These are phyloP conservation scores for Danielia oregonensis DNA, from an alignment of 805 yeast species.

Conservation along the genomic window DNA sequence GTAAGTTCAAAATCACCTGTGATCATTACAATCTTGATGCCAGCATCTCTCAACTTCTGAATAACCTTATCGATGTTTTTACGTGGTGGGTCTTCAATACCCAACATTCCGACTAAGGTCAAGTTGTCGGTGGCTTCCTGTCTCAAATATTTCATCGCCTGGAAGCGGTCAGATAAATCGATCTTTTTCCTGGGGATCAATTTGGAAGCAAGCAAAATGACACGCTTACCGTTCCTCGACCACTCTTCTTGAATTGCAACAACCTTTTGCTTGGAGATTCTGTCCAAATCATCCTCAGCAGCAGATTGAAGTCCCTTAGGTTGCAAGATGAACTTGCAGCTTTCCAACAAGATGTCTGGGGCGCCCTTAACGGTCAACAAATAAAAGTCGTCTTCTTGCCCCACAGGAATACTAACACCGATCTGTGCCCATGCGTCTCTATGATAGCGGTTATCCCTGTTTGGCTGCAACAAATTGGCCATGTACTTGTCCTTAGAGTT, in stretches of 20 bases:
- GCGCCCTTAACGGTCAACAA: conserved; percentile 42
- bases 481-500: conserved; percentile 46
- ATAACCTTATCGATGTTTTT: conserved; percentile 32
- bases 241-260: conserved; percentile 27
- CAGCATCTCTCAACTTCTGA: conserved; percentile 31
- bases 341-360: conserved; percentile 39
- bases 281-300: conserved; percentile 13
- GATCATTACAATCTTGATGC: conserved; percentile 40
- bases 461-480: conserved; percentile 32
- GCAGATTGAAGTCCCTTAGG: conserved; percentile 1
- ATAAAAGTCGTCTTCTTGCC: conserved; percentile 9
- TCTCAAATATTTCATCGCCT: conserved; percentile 11
- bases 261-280: conserved; percentile 14
- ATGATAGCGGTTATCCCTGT: conserved; percentile 6
- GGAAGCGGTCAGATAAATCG: conserved; percentile 10
- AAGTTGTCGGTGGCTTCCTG: conserved; percentile 15
- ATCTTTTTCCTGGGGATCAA: conserved; percentile 13
- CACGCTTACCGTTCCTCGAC: conserved; percentile 38
- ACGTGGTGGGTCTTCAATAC: conserved; percentile 44
- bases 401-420: conserved; percentile 12
- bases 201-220: conserved; percentile 25
- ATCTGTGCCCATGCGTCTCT: conserved; percentile 1
- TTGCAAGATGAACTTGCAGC: conserved; percentile 19
- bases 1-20: conserved; percentile 55
- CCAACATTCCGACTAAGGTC: conserved; percentile 36